Evolutionary conservation across 805 yeast species (phyloP), one percentile per base, ranked within the genome.

Genomic region (Zygosaccharomyces bisporus): DNA sequence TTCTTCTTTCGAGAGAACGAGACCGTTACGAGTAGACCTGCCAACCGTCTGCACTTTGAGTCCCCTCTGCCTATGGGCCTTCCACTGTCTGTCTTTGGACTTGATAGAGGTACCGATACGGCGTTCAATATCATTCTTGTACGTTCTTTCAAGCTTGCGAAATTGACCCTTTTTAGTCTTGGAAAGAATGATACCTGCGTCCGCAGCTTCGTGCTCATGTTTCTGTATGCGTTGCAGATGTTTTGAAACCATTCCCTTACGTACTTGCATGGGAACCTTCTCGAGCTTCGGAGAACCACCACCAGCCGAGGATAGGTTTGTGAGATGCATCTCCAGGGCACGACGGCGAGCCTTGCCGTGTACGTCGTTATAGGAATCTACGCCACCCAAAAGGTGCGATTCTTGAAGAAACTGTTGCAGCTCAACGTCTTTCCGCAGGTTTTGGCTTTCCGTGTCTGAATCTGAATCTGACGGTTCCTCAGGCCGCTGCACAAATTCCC

Each of bases 101-200:
- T 82, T 85, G 29, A 81, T 69, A 34, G 77, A 72, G n/a, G 53
- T 48, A 34, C 76, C 77, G 19, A 72, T 72, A 45, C 74, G 60
- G 42, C 72, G 60, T 41, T 60, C 66, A 18, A 67, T 57, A 55
- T 64, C 65, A 49, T 56, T 52, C 51, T 62, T 53, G 60, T 69
- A 63, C 3, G 71, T 67, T 44, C 70, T 69, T 39, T 83, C 86
- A 36, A 72, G 67, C 51, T 76, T 72, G 55, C 93, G 71, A 44
- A 82, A 69, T 49, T 82, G 78, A 5, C 88, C 90, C 64, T 80
- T 82, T 54, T 72, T 74, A 20, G 74, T 80, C 56, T 76, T 81
- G 3, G 95, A 80, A 34, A 91, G 69, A n/a, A 93, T 75, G 44
- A 91, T 86, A 10, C 98, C 98, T 4, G 95, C 95, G 14, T 91